Percentiles rank a stretch among this genome's conserved stretches.
phyloP scores from a whole-genome alignment of 1,284 basidiomycete species.

The Cutaneotrichosporon daszewskae region DNA sequence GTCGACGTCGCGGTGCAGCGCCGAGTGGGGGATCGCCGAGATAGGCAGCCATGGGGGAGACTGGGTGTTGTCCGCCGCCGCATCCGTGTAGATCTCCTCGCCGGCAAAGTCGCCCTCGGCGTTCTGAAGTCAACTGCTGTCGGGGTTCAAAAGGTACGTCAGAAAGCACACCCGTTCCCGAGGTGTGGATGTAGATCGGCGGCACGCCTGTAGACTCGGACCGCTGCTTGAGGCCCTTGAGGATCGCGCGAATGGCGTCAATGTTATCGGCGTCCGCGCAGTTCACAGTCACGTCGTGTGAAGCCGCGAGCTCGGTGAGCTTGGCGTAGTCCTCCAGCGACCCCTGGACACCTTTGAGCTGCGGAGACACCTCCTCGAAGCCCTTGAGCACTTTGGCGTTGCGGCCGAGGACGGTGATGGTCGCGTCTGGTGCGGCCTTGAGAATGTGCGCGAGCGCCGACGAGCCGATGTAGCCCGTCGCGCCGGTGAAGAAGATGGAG shows the following conservation, averaged over 20 bases:
- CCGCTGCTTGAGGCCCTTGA: slow-evolving; percentile 39
- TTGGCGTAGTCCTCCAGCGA: slow-evolving; percentile 29
- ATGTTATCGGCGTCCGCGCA: slow-evolving; percentile 44
- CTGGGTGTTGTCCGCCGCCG: slow-evolving; percentile 21
- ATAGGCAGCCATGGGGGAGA: slow-evolving; percentile 36
- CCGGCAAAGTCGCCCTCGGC: slow-evolving; percentile 6
- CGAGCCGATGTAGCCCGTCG: slow-evolving; percentile 15
- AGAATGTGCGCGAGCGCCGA: slow-evolving; percentile 6
- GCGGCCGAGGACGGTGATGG: slow-evolving; percentile 7
- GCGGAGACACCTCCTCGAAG: slow-evolving; percentile 3
- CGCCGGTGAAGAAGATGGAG: slow-evolving; percentile 13
- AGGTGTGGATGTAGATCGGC: slow-evolving; percentile 46
- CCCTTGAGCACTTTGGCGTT: slow-evolving; percentile 1
- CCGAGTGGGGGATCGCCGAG: slow-evolving; percentile 25
- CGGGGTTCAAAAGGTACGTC: slow-evolving; percentile 21
- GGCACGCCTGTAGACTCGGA: slow-evolving; percentile 32
- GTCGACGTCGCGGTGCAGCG: slow-evolving; percentile 37
- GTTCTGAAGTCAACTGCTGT: background rate
- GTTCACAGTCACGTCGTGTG: slow-evolving; percentile 43
- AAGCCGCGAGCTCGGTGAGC: slow-evolving; percentile 29
- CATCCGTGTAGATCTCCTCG: slow-evolving; percentile 38
- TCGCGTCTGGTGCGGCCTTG: background rate
- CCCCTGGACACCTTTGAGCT: slow-evolving; percentile 17
- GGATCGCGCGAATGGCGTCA: slow-evolving; percentile 32
- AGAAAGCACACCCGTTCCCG: slow-evolving; percentile 43